Conservation (phyloP, 345 rosid genomes). For the Heritiera littoralis region DNA sequence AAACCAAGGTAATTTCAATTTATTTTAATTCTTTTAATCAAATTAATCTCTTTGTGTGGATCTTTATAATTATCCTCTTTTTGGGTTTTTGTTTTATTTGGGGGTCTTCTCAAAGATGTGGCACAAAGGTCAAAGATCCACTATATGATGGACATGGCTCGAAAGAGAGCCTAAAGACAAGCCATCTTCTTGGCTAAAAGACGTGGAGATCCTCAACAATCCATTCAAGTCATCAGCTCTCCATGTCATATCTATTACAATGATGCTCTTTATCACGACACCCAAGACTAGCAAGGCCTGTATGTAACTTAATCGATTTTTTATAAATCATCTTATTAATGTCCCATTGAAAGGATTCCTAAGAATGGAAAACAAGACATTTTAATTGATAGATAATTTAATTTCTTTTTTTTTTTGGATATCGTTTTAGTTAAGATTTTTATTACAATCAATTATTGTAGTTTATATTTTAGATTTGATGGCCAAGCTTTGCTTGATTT, state of each 20-base stretch:
- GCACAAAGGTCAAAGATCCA: conserved; percentile 98
- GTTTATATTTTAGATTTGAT: conserved; percentile 53
- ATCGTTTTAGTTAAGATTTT: no score
- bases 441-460: neutral
- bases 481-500: conserved; percentile 97
- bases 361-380: conserved; percentile 9
- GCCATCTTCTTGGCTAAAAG: conserved; percentile 87
- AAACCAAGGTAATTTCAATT: no score
- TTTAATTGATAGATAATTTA: neutral
- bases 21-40: no score
- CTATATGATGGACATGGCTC: conserved; percentile 99
- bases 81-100: no score
- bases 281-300: conserved; percentile 55
- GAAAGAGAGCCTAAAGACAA: conserved; percentile 90
- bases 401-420: neutral
- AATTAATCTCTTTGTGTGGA: no score
- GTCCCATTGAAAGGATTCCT: neutral
- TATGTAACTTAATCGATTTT: neutral
- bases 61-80: no score
- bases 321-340: neutral
- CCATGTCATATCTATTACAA: conserved; percentile 77
- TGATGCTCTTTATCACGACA: conserved; percentile 84
- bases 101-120: conserved; percentile 54
- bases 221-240: conserved; percentile 73
- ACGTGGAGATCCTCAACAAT: conserved; percentile 93